Evolutionary conservation across 2,329 filamentous ascomycete genomes (phyloP).

Genomic region (Cladosporium sp.): DNA sequence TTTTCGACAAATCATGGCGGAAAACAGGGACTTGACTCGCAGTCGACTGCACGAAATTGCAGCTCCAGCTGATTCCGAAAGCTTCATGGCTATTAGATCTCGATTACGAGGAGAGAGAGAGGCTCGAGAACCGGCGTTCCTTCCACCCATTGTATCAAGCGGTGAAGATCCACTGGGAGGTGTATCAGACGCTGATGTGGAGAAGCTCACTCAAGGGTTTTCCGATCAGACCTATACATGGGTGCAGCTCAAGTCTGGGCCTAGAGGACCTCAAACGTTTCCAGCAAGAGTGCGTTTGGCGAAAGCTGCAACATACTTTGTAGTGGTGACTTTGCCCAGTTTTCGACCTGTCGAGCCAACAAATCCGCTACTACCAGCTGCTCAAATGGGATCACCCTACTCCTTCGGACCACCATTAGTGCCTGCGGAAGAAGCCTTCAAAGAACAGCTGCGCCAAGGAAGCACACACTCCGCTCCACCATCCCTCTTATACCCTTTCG

Average conservation of each 20-base stretch:
- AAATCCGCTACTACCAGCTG: conserved; percentile 1
- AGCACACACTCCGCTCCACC: conserved; percentile 20
- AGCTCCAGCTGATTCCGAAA: conserved; percentile 37
- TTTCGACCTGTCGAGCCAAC: conserved; percentile 23
- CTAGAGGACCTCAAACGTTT: conserved; percentile 30
- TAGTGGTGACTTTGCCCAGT: conserved; percentile 37
- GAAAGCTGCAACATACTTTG: conserved; percentile 43
- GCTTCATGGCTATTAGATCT: conserved; percentile 40
- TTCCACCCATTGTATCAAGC: conserved; percentile 45
- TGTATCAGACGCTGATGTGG: conserved; percentile 39
- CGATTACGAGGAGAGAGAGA: conserved; percentile 44
- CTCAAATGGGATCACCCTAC: neutral
- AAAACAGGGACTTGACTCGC: conserved; percentile 34
- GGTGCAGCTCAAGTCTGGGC: conserved; percentile 32
- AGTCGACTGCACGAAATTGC: conserved; percentile 42
- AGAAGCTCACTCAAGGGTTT: conserved; percentile 41
- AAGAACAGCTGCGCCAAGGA: conserved; percentile 13
- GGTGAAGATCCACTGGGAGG: conserved; percentile 40
- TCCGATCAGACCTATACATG: conserved; percentile 37
- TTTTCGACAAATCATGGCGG: conserved; percentile 41
- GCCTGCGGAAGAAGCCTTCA: conserved; percentile 12
- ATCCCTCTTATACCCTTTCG: conserved; percentile 16
- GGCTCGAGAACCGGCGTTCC: conserved; percentile 44
- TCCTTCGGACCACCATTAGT: conserved; percentile 13
- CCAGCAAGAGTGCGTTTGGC: conserved; percentile 35